Base-by-base conservation (phyloP, 2,329 filamentous ascomycete species). In the Aspergillus eucalypticola region DNA sequence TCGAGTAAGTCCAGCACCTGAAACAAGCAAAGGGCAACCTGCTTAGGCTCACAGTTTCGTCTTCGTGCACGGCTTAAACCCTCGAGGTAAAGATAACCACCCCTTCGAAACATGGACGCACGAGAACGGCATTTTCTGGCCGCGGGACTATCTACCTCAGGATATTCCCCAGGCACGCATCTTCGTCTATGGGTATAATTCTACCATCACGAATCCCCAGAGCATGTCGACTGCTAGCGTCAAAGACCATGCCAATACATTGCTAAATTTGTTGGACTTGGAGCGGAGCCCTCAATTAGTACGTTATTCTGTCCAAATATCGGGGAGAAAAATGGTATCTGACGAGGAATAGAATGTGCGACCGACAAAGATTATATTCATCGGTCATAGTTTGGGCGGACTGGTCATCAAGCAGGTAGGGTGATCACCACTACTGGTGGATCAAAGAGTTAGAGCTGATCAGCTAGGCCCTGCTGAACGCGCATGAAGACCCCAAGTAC, bases 401-500 rank as follows among this genome's bases (percentile, higher is more conserved):
- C 49, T 73, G 35, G 71, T 73, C 1, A 72, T 73, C 25, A 73
- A 73, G 42, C 71, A 73, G 63, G 71, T 72, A 48, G 25, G 23
- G 25, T 8, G 25, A 27, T 5, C 25, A 35, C 10, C 10, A 13
- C 10, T 35, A 4, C 32, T 35, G 32, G 11, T 15, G 8, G 27
- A 29, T 35, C 2, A 35, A 35, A 13, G 32, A 35, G 2, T 5
- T 15, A 10, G 8, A 10, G 3, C n/a, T 54, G 21, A 38, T 13
- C 10, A 21, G 35, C 32, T 15, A 75, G 71, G 72, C 73, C 1
- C 62, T 75, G 8, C 59, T 75, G 2, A 73, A 75, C 49, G 72
- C 72, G 8, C 72, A 73, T 29, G 72, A 73, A 64, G 72, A 75
- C 53, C 68, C 71, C 2, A 74, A 71, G 50, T 75, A 75, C 46